These are phyloP conservation scores for Xylariaceae sp. DNA, from an alignment of 2,329 filamentous ascomycete genomes.

Conservation along the genomic window DNA sequence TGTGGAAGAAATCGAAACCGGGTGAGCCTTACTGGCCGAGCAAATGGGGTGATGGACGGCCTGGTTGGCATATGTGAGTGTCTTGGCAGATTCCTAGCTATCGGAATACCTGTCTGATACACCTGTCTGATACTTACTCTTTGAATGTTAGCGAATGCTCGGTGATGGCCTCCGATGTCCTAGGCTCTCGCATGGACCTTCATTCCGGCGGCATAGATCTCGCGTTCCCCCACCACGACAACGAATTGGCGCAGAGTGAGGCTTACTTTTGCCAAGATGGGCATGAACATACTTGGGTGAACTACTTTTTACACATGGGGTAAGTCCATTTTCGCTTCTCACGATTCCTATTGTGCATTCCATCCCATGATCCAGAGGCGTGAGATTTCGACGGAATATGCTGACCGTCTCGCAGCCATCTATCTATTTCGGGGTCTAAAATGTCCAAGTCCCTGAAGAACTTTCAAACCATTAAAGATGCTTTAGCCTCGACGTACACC, in stretches of 20 bases:
- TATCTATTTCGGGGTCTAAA: slow-evolving; percentile 83
- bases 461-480: slow-evolving; percentile 87
- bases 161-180: slow-evolving; percentile 78
- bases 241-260: slow-evolving; percentile 71
- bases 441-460: slow-evolving; percentile 97
- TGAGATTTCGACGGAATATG: neutral
- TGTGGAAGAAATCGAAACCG: slow-evolving; percentile 90
- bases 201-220: slow-evolving; percentile 91
- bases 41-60: slow-evolving; percentile 79
- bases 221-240: slow-evolving; percentile 87
- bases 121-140: slow-evolving; percentile 5
- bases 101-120: neutral
- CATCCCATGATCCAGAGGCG: neutral
- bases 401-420: slow-evolving; percentile 42
- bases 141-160: slow-evolving; percentile 16
- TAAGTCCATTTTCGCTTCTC: slow-evolving; percentile 1
- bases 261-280: slow-evolving; percentile 56
- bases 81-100: neutral
- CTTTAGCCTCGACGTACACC: slow-evolving; percentile 65
- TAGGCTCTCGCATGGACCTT: slow-evolving; percentile 82
- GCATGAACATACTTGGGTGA: slow-evolving; percentile 73
- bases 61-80: slow-evolving; percentile 78
- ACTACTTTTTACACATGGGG: slow-evolving; percentile 94
- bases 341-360: neutral
- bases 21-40: slow-evolving; percentile 89